phyloP scores from a whole-genome alignment of 345 rosid genomes.

The Carallia brachiata region DNA sequence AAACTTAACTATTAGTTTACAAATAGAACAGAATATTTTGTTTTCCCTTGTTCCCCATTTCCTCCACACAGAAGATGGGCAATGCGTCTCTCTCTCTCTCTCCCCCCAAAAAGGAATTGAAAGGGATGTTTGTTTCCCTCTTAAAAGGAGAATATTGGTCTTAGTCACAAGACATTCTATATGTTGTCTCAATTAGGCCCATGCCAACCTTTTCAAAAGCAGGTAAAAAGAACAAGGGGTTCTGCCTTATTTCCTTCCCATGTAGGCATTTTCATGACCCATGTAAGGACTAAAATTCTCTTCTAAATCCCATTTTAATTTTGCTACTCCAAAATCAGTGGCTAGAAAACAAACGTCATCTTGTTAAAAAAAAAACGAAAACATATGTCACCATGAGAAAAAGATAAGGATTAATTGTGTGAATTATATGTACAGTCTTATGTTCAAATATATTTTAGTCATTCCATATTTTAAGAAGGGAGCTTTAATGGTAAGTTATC shows the following conservation, averaged over 20 bases:
- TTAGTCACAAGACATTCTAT: slow-evolving; percentile 25
- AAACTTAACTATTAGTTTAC: background rate
- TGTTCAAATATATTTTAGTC: no score
- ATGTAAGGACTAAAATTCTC: background rate
- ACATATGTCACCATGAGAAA: no score
- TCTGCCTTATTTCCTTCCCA: background rate
- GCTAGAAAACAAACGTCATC: no score
- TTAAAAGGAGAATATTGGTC: background rate
- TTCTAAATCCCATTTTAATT: background rate
- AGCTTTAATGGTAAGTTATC: no score
- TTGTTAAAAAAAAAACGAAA: no score
- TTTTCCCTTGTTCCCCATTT: slow-evolving; percentile 49
- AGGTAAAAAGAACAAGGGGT: background rate
- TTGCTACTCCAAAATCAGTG: background rate
- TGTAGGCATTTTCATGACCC: background rate
- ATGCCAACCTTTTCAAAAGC: slow-evolving; percentile 13
- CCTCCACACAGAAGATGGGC: slow-evolving; percentile 31
- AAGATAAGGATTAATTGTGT: no score
- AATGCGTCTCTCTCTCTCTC: slow-evolving; percentile 30
- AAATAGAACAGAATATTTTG: background rate
- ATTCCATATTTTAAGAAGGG: no score
- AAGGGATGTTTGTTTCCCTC: slow-evolving; percentile 31
- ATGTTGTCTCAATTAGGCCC: slow-evolving; percentile 12
- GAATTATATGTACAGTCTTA: no score
- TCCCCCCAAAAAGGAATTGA: slow-evolving; percentile 33